These are phyloP conservation scores for Syncephalis fuscata DNA, from an alignment of 371 early-diverging fungal species.

Conservation along the genomic window DNA sequence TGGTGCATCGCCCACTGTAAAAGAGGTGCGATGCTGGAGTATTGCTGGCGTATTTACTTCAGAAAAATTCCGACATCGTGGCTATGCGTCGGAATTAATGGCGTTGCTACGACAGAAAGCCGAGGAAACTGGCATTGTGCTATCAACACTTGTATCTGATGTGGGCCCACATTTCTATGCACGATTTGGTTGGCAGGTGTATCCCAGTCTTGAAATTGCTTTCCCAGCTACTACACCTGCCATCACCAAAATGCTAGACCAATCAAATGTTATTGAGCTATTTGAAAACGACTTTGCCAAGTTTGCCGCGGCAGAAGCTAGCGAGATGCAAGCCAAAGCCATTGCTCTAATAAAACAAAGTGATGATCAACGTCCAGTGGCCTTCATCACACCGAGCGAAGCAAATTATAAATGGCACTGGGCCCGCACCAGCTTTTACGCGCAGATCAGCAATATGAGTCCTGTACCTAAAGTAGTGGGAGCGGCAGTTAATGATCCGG, in stretches of 20 bases:
- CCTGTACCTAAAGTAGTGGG: constrained; percentile 1
- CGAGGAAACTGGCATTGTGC: constrained; percentile 3
- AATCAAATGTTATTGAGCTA: not conserved
- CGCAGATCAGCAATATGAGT: not conserved
- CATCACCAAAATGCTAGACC: not conserved
- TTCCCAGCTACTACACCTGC: not conserved
- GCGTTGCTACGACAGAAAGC: constrained; percentile 8
- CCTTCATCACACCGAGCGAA: constrained; percentile 1
- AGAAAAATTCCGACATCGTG: constrained; percentile 12
- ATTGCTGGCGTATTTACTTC: constrained; percentile 23
- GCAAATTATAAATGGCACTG: constrained; percentile 3
- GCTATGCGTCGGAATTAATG: constrained; percentile 17
- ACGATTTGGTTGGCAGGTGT: constrained; percentile 16
- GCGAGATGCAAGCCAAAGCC: not conserved
- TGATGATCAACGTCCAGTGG: not conserved
- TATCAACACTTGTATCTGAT: constrained; percentile 19
- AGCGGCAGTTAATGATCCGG: not conserved
- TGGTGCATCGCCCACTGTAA: constrained; percentile 3
- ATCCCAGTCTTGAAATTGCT: constrained; percentile 9
- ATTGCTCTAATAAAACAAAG: not conserved
- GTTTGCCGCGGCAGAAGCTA: constrained; percentile 1
- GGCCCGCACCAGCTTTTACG: constrained; percentile 1
- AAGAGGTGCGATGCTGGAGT: constrained; percentile 10
- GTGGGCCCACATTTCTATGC: constrained; percentile 18
- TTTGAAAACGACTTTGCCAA: not conserved